Evolutionary conservation across 2,329 filamentous ascomycete species (phyloP).

Genomic region (Pseudodiploospora longispora): DNA sequence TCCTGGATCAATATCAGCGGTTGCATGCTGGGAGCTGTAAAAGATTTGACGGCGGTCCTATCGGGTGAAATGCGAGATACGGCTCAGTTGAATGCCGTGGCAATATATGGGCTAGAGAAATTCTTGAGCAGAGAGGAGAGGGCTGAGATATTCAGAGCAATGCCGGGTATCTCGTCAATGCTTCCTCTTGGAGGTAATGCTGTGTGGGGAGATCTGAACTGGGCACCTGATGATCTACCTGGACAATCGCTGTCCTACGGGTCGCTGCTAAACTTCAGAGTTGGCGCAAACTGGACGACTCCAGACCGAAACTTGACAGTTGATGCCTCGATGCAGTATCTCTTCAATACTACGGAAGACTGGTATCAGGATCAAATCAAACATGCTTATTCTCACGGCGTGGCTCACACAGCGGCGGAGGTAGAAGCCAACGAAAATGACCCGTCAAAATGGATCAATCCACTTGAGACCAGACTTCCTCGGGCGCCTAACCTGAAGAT

Average conservation of each 20-base stretch:
- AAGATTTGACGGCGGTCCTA: slow-evolving; percentile 81
- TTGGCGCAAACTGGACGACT: slow-evolving; percentile 53
- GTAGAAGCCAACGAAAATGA: slow-evolving; percentile 77
- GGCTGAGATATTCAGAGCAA: slow-evolving; percentile 87
- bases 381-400: slow-evolving; percentile 75
- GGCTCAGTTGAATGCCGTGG: slow-evolving; percentile 90
- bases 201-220: slow-evolving; percentile 85
- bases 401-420: slow-evolving; percentile 71
- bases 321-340: slow-evolving; percentile 64
- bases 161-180: slow-evolving; percentile 97
- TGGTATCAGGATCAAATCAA: slow-evolving; percentile 76
- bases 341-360: slow-evolving; percentile 68
- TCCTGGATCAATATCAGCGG: slow-evolving; percentile 98
- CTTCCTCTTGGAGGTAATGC: slow-evolving; percentile 86
- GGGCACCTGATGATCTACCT: slow-evolving; percentile 79
- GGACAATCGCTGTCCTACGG: slow-evolving; percentile 69
- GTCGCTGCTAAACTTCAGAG: slow-evolving; percentile 75
- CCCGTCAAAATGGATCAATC: slow-evolving; percentile 85
- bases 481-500: slow-evolving; percentile 85
- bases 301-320: slow-evolving; percentile 73
- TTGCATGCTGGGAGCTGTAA: slow-evolving; percentile 92
- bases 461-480: slow-evolving; percentile 79
- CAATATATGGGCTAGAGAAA: slow-evolving; percentile 93
- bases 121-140: slow-evolving; percentile 87
- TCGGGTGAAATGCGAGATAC: slow-evolving; percentile 99